Conservation (phyloP, 805 yeast genomes). For the Lachancea quebecensis region DNA sequence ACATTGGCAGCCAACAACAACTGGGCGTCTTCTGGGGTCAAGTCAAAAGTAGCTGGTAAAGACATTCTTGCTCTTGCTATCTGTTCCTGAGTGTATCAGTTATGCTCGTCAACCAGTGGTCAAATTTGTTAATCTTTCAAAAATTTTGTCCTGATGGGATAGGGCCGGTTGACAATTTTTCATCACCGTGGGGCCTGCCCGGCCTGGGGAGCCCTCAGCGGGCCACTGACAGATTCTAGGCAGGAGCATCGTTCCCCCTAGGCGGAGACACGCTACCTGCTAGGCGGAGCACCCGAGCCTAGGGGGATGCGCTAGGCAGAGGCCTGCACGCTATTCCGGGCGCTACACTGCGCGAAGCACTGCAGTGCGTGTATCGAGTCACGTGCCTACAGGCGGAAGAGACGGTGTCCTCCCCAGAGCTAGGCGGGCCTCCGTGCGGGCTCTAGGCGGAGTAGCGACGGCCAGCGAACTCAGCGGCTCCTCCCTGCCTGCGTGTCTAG, state of each 20-base stretch:
- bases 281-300: background rate
- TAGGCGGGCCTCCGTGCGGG: background rate
- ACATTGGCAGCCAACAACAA: constrained; percentile 98
- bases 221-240: background rate
- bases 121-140: constrained; percentile 8
- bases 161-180: constrained; percentile 2
- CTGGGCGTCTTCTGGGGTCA: constrained; percentile 98
- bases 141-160: constrained; percentile 5
- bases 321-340: background rate
- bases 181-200: background rate
- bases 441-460: too few species aligned
- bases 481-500: too few species aligned
- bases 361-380: too few species aligned
- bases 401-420: background rate
- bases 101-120: constrained; percentile 1
- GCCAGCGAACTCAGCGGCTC: too few species aligned
- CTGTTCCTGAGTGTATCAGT: constrained; percentile 15
- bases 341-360: too few species aligned
- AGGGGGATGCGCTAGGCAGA: constrained; percentile 2
- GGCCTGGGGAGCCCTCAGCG: background rate
- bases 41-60: constrained; percentile 81
- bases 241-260: background rate
- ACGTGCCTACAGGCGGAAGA: too few species aligned
- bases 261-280: background rate
- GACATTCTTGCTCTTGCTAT: constrained; percentile 46